Percentiles rank a stretch among this genome's conserved stretches.
phyloP scores from a whole-genome alignment of 1,284 basidiomycete genomes.

The Ustilago xerochloae region DNA sequence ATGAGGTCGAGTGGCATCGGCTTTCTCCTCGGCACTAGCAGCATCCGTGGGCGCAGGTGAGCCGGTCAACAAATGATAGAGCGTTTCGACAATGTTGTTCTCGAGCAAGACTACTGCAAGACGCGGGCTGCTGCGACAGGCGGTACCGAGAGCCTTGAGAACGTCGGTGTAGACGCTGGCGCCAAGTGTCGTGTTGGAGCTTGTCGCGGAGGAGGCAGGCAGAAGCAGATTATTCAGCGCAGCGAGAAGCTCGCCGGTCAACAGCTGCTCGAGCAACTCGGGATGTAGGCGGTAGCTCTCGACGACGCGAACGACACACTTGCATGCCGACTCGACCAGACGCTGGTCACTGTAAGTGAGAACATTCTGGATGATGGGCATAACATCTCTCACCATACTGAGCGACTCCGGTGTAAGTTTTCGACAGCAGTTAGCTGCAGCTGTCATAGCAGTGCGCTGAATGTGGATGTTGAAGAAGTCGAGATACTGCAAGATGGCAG shows the following conservation, averaged over 20 bases:
- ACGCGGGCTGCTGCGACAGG: slow-evolving; percentile 55
- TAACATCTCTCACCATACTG: slow-evolving; percentile 51
- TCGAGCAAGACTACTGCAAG: slow-evolving; percentile 61
- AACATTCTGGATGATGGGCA: slow-evolving; percentile 64
- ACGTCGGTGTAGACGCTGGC: slow-evolving; percentile 60
- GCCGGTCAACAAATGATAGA: slow-evolving; percentile 65
- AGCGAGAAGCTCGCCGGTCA: slow-evolving; percentile 48
- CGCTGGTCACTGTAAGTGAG: slow-evolving; percentile 64
- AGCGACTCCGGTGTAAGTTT: slow-evolving; percentile 55
- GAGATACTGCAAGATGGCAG: slow-evolving; percentile 65
- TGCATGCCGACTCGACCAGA: slow-evolving; percentile 65
- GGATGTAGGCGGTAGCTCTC: slow-evolving; percentile 57
- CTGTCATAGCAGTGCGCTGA: slow-evolving; percentile 65
- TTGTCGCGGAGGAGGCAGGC: slow-evolving; percentile 40
- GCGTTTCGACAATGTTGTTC: slow-evolving; percentile 63
- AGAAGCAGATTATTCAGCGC: slow-evolving; percentile 60
- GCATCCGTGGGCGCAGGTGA: slow-evolving; percentile 49
- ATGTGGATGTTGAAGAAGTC: slow-evolving; percentile 68
- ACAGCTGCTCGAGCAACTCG: slow-evolving; percentile 60
- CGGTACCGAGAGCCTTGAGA: slow-evolving; percentile 58
- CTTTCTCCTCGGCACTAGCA: slow-evolving; percentile 14
- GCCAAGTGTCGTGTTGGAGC: slow-evolving; percentile 52
- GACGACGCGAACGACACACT: slow-evolving; percentile 60
- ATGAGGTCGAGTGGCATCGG: slow-evolving; percentile 19
- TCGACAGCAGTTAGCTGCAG: slow-evolving; percentile 65